Base-by-base conservation (phyloP, 2,329 filamentous ascomycete genomes). In the Exophiala calicioides region DNA sequence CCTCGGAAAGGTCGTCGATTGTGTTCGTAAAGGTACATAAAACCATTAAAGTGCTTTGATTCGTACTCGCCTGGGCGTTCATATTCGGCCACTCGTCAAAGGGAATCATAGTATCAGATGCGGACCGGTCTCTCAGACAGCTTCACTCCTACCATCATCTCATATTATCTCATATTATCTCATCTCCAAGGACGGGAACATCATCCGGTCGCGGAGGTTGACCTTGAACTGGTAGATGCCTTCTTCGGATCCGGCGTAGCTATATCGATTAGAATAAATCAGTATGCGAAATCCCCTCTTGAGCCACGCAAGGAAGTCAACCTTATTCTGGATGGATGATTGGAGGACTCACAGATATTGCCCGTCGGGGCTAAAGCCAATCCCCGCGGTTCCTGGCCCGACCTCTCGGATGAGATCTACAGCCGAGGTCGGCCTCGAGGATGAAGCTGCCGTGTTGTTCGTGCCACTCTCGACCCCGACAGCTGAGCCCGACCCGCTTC, bases 161-260 rank as follows among this genome's bases (percentile, higher is more conserved):
- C 12, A 7, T 27, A 7, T 7, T 27, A 12, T 27, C 24, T 27
- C 12, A 12, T 27, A 27, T 27, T 54, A 74, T 44, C 71, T 64
- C 50, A 67, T 71, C 30, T 64, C 64, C 33, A 72, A 64, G 6
- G 66, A 60, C 18, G 72, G 71, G 50, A 74, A 74, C 7, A 66
- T 72, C 60, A 73, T 74, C 39, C 72, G 70, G 51, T 74, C 72
- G 29, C 67, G 64, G 31, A 71, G 59, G 50, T 75, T 73, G 49
- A 75, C 53, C 30, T 68, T 64, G 52, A 68, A 73, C 55, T 75
- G 69, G 42, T 73, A 72, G 19, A 75, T 74, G 13, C 72, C 72
- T 50, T 71, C 65, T 35, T 73, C 63, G 4, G 71, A 73, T n/a
- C 67, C 72, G 50, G 73, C 65, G 48, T 71, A 75, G 52, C 72